phyloP scores from a whole-genome alignment of 1,284 basidiomycete genomes.

The Rhodotorula sp. region DNA sequence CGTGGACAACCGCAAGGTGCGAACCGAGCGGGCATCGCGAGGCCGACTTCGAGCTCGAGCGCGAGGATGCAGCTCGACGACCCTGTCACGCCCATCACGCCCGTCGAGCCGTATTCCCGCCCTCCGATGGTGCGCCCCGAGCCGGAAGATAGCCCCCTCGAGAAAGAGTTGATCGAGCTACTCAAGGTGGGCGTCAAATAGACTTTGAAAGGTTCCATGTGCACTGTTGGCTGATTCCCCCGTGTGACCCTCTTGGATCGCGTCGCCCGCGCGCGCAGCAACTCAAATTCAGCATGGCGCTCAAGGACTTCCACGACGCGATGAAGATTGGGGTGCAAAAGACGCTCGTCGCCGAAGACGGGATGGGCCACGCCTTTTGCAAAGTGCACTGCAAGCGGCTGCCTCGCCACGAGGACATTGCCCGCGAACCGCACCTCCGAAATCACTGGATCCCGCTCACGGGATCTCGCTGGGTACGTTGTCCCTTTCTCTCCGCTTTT shows the following conservation, averaged over 20 bases:
- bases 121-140: not conserved
- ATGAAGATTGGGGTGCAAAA: constrained; percentile 25
- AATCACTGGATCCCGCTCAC: constrained; percentile 31
- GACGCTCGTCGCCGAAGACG: constrained; percentile 36
- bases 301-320: constrained; percentile 37
- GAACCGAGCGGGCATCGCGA: not conserved
- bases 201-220: too few relatives aligned
- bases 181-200: constrained; percentile 20
- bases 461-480: constrained; percentile 25
- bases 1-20: not conserved
- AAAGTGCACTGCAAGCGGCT: constrained; percentile 37
- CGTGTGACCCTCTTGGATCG: too few relatives aligned
- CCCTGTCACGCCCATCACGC: not conserved
- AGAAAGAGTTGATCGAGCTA: constrained; percentile 32
- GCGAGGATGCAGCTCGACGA: constrained; percentile 17
- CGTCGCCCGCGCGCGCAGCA: constrained; percentile 11
- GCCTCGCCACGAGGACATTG: constrained; percentile 22
- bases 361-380: constrained; percentile 32
- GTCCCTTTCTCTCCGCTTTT: not conserved
- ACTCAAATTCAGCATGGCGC: constrained; percentile 28
- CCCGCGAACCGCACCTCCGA: constrained; percentile 18
- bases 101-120: not conserved
- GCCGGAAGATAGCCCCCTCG: constrained; percentile 20
- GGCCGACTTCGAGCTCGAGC: constrained; percentile 11
- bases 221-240: not conserved